Evolutionary conservation across 192 early-diverging fungal genomes (phyloP).

Genomic region (Umbelopsis sp.): DNA sequence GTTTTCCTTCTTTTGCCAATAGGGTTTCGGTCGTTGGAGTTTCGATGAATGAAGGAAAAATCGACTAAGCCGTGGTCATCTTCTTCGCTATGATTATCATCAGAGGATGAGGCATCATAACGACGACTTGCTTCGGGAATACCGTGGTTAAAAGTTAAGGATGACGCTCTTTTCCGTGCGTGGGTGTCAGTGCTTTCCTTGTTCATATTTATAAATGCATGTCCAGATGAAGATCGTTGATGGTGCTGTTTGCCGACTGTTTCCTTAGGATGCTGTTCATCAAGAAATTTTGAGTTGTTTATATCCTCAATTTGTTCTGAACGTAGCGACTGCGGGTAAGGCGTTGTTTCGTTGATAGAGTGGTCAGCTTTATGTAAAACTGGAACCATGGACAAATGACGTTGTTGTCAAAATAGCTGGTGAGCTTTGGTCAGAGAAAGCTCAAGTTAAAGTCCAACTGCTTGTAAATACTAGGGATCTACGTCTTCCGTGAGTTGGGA

Average conservation of each 20-base stretch:
- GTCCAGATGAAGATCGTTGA: constrained; percentile 11
- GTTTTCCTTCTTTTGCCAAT: not conserved
- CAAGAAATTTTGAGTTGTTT: constrained; percentile 11
- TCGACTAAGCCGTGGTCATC: not conserved
- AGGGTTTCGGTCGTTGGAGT: not conserved
- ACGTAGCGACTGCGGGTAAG: not conserved
- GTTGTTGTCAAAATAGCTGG: not conserved
- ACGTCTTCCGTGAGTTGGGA: too few species aligned
- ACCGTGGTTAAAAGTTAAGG: not conserved
- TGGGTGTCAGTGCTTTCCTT: not conserved
- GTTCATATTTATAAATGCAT: constrained; percentile 5
- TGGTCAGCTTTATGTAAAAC: constrained; percentile 14
- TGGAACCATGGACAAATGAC: constrained; percentile 12
- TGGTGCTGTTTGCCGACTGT: not conserved
- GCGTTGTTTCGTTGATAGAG: constrained; percentile 3
- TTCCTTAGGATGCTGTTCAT: constrained; percentile 11
- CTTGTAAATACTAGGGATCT: too few species aligned
- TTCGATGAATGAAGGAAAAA: not conserved
- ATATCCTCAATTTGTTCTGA: not conserved
- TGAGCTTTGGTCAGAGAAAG: too few species aligned
- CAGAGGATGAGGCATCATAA: not conserved
- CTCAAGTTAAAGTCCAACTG: too few species aligned
- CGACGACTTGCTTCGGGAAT: not conserved
- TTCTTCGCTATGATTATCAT: not conserved
- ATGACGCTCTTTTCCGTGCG: not conserved